Evolutionary conservation across 441 rosid genomes (phyloP).

Genomic region (Macaranga tanarius): DNA sequence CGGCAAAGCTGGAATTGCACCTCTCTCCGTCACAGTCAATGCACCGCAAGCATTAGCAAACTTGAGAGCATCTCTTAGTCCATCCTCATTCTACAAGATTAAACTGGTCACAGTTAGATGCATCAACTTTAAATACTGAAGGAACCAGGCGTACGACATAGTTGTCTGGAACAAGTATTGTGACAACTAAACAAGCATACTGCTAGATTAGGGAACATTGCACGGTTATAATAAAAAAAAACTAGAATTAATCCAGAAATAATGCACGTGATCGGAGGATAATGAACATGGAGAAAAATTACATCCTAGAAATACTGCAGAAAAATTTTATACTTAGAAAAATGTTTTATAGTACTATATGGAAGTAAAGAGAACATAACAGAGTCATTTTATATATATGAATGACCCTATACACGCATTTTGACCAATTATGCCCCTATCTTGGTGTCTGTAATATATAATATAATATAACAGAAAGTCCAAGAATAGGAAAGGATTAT

Average conservation of each 20-base stretch:
- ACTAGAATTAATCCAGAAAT: background rate
- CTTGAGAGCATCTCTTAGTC: slow-evolving; percentile 64
- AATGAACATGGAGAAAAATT: background rate
- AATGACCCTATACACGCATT: too few relatives aligned
- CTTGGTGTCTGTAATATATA: background rate
- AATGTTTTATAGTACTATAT: too few relatives aligned
- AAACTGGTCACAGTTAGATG: background rate
- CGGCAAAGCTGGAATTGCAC: slow-evolving; percentile 92
- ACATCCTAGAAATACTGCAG: background rate
- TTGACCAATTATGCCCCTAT: background rate
- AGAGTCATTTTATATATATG: too few relatives aligned
- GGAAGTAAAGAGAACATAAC: too few relatives aligned
- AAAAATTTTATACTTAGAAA: background rate
- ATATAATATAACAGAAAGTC: too few relatives aligned
- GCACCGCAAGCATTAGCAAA: slow-evolving; percentile 96
- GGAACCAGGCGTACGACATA: background rate
- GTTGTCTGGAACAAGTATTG: background rate
- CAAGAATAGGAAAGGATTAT: too few relatives aligned
- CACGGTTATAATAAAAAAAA: too few relatives aligned
- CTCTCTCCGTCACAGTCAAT: slow-evolving; percentile 81
- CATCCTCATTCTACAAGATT: slow-evolving; percentile 56
- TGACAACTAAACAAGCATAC: background rate
- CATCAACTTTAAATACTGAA: background rate
- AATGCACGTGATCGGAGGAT: background rate
- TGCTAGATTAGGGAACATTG: background rate